phyloP scores from a whole-genome alignment of 768 basidiomycete species.

The Lactarius pseudohatsudake region DNA sequence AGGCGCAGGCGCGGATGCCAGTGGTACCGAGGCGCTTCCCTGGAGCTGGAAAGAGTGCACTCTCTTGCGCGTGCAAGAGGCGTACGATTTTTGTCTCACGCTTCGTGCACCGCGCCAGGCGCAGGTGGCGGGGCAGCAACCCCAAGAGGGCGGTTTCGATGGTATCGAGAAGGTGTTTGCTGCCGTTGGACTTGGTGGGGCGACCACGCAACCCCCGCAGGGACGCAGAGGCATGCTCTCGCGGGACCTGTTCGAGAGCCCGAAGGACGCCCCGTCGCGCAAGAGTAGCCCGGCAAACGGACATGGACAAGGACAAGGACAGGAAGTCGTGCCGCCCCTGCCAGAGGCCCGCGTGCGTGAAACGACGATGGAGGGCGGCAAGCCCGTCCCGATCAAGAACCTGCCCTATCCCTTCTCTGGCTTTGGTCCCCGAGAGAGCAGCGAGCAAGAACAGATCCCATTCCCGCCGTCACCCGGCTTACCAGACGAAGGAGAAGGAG shows the following conservation, averaged over 20 bases:
- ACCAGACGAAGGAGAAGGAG: constrained; percentile 38
- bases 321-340: constrained; percentile 32
- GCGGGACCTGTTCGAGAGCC: constrained; percentile 64
- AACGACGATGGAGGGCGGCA: constrained; percentile 41
- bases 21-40: constrained; percentile 47
- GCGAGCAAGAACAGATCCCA: constrained; percentile 62
- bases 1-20: constrained; percentile 39
- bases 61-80: constrained; percentile 68
- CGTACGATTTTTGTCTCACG: constrained; percentile 77
- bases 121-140: constrained; percentile 35
- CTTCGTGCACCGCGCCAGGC: constrained; percentile 37
- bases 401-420: constrained; percentile 73
- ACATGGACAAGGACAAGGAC: constrained; percentile 19
- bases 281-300: constrained; percentile 30
- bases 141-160: constrained; percentile 40
- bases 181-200: constrained; percentile 50
- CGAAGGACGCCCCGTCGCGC: constrained; percentile 37
- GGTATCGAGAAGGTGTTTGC: constrained; percentile 61
- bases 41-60: constrained; percentile 83
- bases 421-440: constrained; percentile 51
- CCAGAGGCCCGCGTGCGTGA: constrained; percentile 39
- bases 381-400: constrained; percentile 49
- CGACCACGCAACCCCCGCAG: constrained; percentile 44
- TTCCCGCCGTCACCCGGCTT: constrained; percentile 68
- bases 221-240: constrained; percentile 59